Percentiles rank a stretch among this genome's conserved stretches.
phyloP scores from a whole-genome alignment of 1,284 basidiomycete genomes.

The Pseudozyma tsukubaensis region DNA sequence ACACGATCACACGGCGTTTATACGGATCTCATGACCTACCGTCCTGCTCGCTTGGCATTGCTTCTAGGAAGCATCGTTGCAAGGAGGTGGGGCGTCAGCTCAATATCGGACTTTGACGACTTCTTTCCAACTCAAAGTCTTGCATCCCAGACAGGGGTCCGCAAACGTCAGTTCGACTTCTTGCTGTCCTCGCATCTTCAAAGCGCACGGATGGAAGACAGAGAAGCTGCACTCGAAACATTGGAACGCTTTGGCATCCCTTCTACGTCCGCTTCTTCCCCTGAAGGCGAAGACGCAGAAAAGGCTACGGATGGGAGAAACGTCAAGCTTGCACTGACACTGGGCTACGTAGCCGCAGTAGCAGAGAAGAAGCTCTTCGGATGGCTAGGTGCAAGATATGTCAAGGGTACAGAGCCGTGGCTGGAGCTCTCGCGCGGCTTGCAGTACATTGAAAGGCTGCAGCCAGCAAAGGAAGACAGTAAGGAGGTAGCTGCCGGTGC shows the following conservation, averaged over 20 bases:
- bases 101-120: slow-evolving; percentile 69
- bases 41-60: slow-evolving; percentile 71
- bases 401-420: slow-evolving; percentile 50
- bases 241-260: slow-evolving; percentile 69
- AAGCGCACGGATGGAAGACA: slow-evolving; percentile 44
- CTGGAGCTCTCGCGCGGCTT: slow-evolving; percentile 36
- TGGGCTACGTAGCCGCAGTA: slow-evolving; percentile 13
- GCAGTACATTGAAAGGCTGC: slow-evolving; percentile 4
- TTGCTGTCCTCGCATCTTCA: slow-evolving; percentile 34
- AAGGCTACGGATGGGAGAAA: slow-evolving; percentile 1
- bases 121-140: slow-evolving; percentile 66
- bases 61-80: slow-evolving; percentile 65
- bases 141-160: background rate
- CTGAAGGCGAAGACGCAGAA: slow-evolving; percentile 61
- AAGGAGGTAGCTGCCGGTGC: too few species aligned
- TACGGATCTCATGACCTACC: slow-evolving; percentile 72
- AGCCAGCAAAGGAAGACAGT: background rate
- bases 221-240: slow-evolving; percentile 68
- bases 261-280: slow-evolving; percentile 64
- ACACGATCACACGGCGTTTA: slow-evolving; percentile 75
- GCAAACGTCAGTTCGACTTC: slow-evolving; percentile 14
- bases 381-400: slow-evolving; percentile 45
- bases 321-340: slow-evolving; percentile 13
- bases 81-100: slow-evolving; percentile 68
- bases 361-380: slow-evolving; percentile 38